Conservation (phyloP, 1,284 basidiomycete species). For the Rhodotorula sp. region DNA sequence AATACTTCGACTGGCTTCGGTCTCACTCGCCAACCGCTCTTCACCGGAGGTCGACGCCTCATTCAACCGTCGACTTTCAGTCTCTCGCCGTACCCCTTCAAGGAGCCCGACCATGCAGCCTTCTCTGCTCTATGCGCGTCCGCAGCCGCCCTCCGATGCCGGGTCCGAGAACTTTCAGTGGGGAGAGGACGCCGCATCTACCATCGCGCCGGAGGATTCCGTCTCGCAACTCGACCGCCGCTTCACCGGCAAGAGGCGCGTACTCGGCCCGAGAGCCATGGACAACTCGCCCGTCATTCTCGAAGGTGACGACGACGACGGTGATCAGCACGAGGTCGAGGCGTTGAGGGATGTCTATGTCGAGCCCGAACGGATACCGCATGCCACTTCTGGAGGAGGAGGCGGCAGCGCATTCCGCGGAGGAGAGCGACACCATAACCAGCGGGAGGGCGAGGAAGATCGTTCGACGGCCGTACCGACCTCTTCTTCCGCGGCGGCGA, state of each 20-base stretch:
- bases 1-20: no score
- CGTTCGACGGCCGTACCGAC: neutral
- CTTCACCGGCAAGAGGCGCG: conserved; percentile 22
- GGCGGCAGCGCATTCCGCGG: no score
- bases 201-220: conserved; percentile 34
- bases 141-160: conserved; percentile 21
- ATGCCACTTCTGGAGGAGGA: neutral
- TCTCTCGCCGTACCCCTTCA: no score
- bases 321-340: neutral
- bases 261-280: conserved; percentile 34
- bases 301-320: conserved; percentile 18
- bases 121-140: conserved; percentile 19
- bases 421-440: neutral
- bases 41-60: no score
- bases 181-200: conserved; percentile 32
- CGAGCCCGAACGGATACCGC: neutral
- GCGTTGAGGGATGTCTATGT: neutral
- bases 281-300: conserved; percentile 28
- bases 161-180: conserved; percentile 28
- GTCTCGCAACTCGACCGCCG: conserved; percentile 36
- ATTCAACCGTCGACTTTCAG: no score
- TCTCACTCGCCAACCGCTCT: no score
- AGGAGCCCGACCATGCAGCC: conserved; percentile 6
- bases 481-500: neutral
- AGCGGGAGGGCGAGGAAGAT: neutral